A percentile compares a stretch with the other conserved stretches of the same genome.
phyloP scores from a whole-genome alignment of 371 early-diverging fungal genomes.

The Syncephalastrum contaminatum region DNA sequence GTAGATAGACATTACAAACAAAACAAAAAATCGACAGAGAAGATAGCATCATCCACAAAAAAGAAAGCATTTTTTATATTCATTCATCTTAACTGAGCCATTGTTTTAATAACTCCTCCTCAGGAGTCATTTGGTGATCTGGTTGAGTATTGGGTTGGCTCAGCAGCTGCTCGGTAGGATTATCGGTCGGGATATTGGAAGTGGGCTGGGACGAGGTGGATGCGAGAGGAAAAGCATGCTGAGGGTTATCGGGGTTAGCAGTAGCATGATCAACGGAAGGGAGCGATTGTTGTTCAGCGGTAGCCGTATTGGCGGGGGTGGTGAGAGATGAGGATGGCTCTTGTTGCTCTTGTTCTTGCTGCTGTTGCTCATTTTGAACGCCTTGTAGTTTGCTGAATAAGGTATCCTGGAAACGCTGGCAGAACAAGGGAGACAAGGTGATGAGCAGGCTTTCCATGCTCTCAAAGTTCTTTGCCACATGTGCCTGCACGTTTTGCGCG shows the following conservation, averaged over 20 bases:
- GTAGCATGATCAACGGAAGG: too few relatives aligned
- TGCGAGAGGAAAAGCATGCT: too few relatives aligned
- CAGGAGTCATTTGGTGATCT: constrained; percentile 1
- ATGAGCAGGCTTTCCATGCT: constrained; percentile 40
- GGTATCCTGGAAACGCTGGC: constrained; percentile 32
- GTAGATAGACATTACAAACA: constrained; percentile 10
- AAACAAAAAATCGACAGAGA: not conserved
- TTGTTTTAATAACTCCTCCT: not conserved
- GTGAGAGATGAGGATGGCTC: not conserved
- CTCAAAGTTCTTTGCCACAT: constrained; percentile 32
- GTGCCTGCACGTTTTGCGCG: constrained; percentile 22
- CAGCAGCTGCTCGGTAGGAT: constrained; percentile 3
- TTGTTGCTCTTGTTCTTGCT: constrained; percentile 2
- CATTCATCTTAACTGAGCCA: constrained; percentile 17
- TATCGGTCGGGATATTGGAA: not conserved
- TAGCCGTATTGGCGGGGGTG: not conserved
- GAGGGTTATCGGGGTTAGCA: too few relatives aligned
- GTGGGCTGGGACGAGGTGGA: too few relatives aligned
- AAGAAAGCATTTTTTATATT: constrained; percentile 15
- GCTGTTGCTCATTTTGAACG: constrained; percentile 21
- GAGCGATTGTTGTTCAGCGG: too few relatives aligned
- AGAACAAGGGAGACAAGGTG: constrained; percentile 40
- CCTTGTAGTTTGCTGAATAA: constrained; percentile 29
- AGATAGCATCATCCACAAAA: constrained; percentile 3
- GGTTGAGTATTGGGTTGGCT: not conserved